Percentiles rank a stretch among this genome's conserved stretches.
These are phyloP conservation scores for Fremontodendron californicum DNA, from an alignment of 345 rosid species.

Conservation along the genomic window DNA sequence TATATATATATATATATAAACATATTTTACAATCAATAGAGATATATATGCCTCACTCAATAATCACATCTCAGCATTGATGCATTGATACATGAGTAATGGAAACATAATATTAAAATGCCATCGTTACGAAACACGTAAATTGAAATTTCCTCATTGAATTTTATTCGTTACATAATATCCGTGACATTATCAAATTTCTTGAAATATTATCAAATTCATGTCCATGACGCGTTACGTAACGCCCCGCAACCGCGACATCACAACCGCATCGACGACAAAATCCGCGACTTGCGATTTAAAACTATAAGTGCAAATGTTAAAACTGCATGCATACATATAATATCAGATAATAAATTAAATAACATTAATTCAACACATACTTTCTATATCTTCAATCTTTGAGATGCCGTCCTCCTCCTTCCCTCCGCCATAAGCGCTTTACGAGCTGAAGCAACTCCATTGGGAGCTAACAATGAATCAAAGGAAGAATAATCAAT, in stretches of 20 bases:
- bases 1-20: too few relatives aligned
- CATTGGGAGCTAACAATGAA: constrained; percentile 35
- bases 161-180: too few relatives aligned
- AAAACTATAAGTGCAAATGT: not conserved
- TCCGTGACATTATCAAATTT: too few relatives aligned
- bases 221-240: too few relatives aligned
- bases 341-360: not conserved
- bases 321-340: not conserved
- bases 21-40: too few relatives aligned
- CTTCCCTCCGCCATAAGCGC: constrained; percentile 44
- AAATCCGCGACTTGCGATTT: too few relatives aligned
- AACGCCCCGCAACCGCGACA: too few relatives aligned
- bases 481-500: constrained; percentile 56
- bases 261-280: too few relatives aligned
- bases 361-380: constrained; percentile 23
- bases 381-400: constrained; percentile 38
- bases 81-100: not conserved
- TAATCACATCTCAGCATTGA: not conserved
- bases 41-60: not conserved
- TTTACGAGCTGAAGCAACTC: constrained; percentile 58
- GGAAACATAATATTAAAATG: too few relatives aligned
- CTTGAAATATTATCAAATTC: too few relatives aligned
- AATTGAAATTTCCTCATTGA: too few relatives aligned
- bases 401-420: constrained; percentile 24
- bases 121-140: too few relatives aligned